Base-by-base conservation (phyloP, 1,284 basidiomycete species). In the Apiotrichum sp. region DNA sequence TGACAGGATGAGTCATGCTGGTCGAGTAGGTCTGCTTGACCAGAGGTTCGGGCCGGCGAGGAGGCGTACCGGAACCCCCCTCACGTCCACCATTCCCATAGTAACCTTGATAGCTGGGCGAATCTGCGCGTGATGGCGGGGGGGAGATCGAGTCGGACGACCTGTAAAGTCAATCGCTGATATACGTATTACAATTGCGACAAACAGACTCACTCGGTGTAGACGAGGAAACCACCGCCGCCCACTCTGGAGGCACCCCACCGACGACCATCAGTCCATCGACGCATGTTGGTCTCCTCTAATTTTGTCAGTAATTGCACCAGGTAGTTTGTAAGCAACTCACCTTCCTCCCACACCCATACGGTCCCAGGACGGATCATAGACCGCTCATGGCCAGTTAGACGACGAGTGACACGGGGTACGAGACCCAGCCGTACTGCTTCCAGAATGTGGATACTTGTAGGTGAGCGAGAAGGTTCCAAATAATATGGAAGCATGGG, bases 271-370 rank as follows among this genome's bases (percentile, higher is more conserved):
- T 80, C 78, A 6, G 78, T 80, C 78, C 78, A 80, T 9, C 78
- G 60, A n/a, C 77, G 66, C 77, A 80, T 80, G 55, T 73, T 74
- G 1, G 72, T 74, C 56, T 75, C 73, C 60, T 73, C 73, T 72
- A 55, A 42, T 11, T 10, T 5, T 5, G 43, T 52, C 11, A 57
- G 22, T 22, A 22, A 22, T 22, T 22, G 49, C 42, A 48, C 10
- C n/a, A 11, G 35, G 22, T 22, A 22, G 22, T 22, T 22, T 22
- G 22, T 22, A 22, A 22, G 11, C 40, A 10, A 87, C 77, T 91
- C 87, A 71, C 89, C 86, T 80, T 96, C 93, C 76, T 98, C 92
- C 74, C 96, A 98, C 57, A 97, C 93, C 73, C 96, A 98, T 39
- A 98, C 89, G 13, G 88, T 88, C 56, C 93, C 93, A 4, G 89